Evolutionary conservation across 345 rosid genomes (phyloP).

Genomic region (Citrus medica): DNA sequence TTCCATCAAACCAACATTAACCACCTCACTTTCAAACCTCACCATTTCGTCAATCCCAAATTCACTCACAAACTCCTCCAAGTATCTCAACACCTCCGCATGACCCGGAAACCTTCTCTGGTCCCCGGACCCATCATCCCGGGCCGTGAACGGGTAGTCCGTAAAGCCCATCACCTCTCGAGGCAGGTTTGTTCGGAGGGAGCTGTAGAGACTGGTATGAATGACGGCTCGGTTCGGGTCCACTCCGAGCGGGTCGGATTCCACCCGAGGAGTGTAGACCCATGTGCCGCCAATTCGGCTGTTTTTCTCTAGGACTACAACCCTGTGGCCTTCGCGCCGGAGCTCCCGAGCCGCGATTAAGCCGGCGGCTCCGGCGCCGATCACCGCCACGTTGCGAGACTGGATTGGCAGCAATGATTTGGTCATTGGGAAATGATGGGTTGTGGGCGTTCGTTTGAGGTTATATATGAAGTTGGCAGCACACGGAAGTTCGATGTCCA

Average conservation of each 20-base stretch:
- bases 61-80: conserved; percentile 57
- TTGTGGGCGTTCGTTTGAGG: not conserved
- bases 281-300: conserved; percentile 71
- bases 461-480: too few relatives aligned
- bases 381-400: conserved; percentile 67
- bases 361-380: conserved; percentile 92
- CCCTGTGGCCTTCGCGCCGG: conserved; percentile 70
- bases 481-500: too few relatives aligned
- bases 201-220: conserved; percentile 67
- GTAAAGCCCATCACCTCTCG: conserved; percentile 82
- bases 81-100: conserved; percentile 59
- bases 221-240: conserved; percentile 55
- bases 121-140: conserved; percentile 35
- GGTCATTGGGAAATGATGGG: not conserved
- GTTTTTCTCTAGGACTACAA: conserved; percentile 69
- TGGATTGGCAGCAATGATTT: conserved; percentile 3
- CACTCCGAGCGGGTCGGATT: conserved; percentile 61
- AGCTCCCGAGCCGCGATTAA: conserved; percentile 75
- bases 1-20: conserved; percentile 34
- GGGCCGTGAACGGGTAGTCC: conserved; percentile 59
- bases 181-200: conserved; percentile 88
- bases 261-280: conserved; percentile 60
- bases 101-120: conserved; percentile 77
- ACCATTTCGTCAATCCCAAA: conserved; percentile 61
- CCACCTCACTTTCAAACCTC: conserved; percentile 57